Conservation (phyloP, 352 stramenopile species). For the Phytophthora tentaculata region DNA sequence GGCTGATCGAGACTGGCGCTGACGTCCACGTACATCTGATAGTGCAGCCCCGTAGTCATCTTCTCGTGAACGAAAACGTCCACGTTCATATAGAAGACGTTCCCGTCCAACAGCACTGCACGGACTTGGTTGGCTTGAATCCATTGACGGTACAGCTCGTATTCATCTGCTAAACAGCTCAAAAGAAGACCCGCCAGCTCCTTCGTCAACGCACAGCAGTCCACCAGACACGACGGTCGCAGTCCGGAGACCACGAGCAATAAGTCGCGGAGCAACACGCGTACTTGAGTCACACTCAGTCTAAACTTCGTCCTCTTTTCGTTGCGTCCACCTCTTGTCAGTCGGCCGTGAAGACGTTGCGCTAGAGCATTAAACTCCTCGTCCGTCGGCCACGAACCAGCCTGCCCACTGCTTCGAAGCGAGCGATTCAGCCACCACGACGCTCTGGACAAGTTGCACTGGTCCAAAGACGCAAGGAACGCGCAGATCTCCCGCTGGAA, state of each 20-base stretch:
- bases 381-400: conserved; percentile 13
- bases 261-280: conserved; percentile 43
- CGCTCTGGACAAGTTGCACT: conserved; percentile 13
- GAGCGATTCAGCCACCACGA: conserved; percentile 31
- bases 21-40: conserved; percentile 43
- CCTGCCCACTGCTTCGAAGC: neutral
- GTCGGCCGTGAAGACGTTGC: conserved; percentile 24
- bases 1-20: conserved; percentile 30
- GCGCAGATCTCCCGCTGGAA: conserved; percentile 30
- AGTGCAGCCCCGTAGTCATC: conserved; percentile 25
- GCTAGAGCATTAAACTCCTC: conserved; percentile 15
- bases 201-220: conserved; percentile 44
- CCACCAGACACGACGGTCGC: conserved; percentile 50
- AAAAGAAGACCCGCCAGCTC: conserved; percentile 34
- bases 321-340: conserved; percentile 6
- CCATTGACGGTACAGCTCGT: neutral
- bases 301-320: conserved; percentile 13
- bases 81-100: conserved; percentile 56
- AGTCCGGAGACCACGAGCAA: conserved; percentile 44
- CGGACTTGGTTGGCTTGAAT: conserved; percentile 21
- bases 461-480: conserved; percentile 18
- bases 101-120: conserved; percentile 41
- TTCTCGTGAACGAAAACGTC: conserved; percentile 44
- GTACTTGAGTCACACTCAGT: conserved; percentile 33
- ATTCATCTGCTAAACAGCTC: conserved; percentile 9